Conservation (phyloP, 768 basidiomycete genomes). For the Crepidotus variabilis region DNA sequence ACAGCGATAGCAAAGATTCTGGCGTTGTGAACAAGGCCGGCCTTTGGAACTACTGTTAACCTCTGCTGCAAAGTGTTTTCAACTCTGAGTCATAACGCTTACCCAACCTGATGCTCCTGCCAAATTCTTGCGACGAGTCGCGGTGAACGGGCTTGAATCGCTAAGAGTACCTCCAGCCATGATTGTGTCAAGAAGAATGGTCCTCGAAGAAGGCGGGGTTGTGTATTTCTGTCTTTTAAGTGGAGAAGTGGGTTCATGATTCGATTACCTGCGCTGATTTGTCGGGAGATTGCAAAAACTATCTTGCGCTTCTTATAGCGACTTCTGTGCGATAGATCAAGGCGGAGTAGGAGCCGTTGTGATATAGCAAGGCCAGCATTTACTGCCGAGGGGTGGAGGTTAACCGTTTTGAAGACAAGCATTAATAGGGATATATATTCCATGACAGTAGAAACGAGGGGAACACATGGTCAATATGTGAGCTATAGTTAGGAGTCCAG, state of each 20-base stretch:
- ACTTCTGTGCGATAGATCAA: not conserved
- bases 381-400: not conserved
- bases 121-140: slow-evolving; percentile 48
- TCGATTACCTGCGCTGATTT: too few species aligned
- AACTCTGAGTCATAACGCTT: not conserved
- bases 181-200: not conserved
- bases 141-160: slow-evolving; percentile 27
- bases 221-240: not conserved
- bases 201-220: not conserved
- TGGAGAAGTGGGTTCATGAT: not conserved
- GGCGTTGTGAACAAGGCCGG: slow-evolving; percentile 63
- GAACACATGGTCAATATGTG: slow-evolving; percentile 22
- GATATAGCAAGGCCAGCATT: not conserved
- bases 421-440: slow-evolving; percentile 1
- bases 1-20: slow-evolving; percentile 64
- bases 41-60: slow-evolving; percentile 26
- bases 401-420: not conserved
- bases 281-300: not conserved
- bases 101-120: slow-evolving; percentile 70
- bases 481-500: slow-evolving; percentile 16
- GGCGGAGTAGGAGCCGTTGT: not conserved
- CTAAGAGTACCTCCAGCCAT: slow-evolving; percentile 32
- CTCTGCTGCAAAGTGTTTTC: not conserved
- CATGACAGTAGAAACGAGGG: not conserved
- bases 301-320: not conserved